phyloP scores from a whole-genome alignment of 192 early-diverging fungal genomes.

The Lobosporangium transversale region DNA sequence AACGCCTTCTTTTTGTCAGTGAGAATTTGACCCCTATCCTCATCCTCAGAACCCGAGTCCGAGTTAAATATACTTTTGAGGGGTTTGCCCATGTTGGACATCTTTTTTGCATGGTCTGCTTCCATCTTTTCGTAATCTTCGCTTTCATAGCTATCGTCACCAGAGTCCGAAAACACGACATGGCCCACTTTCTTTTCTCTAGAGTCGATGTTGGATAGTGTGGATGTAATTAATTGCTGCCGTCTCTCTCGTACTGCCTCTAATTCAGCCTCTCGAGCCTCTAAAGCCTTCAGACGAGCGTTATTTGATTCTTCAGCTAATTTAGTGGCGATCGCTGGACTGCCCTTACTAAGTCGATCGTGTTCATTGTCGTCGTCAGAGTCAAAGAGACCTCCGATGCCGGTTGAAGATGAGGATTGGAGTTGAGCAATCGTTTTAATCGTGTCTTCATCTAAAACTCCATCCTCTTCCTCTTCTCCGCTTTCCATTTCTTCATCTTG shows the following conservation, averaged over 20 bases:
- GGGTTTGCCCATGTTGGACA: conserved; percentile 32
- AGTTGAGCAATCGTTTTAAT: conserved; percentile 39
- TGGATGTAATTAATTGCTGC: conserved; percentile 43
- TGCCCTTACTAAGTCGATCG: conserved; percentile 11
- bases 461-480: conserved; percentile 38
- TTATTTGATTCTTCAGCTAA: conserved; percentile 42
- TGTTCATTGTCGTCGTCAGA: conserved; percentile 43
- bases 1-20: conserved; percentile 12
- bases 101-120: conserved; percentile 41
- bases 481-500: conserved; percentile 34
- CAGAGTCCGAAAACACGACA: conserved; percentile 47
- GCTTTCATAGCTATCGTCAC: conserved; percentile 44
- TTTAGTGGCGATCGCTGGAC: conserved; percentile 7
- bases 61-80: conserved; percentile 49
- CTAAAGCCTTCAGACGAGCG: conserved; percentile 38
- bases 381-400: conserved; percentile 37
- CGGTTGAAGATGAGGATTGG: conserved; percentile 13
- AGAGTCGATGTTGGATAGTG: conserved; percentile 49
- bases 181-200: conserved; percentile 45
- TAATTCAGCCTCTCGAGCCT: conserved; percentile 36
- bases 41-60: conserved; percentile 40
- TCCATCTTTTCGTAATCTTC: conserved; percentile 43
- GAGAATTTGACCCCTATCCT: neutral
- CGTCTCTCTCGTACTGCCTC: conserved; percentile 28
- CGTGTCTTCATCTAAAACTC: conserved; percentile 42